These are phyloP conservation scores for Spatholobus suberectus DNA, from an alignment of 306 rosid species.

Conservation along the genomic window DNA sequence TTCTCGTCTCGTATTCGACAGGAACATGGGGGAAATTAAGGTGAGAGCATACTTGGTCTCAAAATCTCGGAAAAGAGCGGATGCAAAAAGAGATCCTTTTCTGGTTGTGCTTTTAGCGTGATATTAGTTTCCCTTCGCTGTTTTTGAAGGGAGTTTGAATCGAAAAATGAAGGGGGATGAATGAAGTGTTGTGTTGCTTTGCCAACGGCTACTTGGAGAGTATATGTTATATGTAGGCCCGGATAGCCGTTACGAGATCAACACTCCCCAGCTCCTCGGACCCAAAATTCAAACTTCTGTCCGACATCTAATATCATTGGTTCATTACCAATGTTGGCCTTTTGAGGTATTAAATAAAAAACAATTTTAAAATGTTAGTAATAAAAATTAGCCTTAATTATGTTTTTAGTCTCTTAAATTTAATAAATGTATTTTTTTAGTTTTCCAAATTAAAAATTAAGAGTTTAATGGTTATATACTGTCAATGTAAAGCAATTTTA, in stretches of 20 bases:
- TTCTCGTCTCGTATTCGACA: background rate
- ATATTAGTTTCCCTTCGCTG: too few relatives aligned
- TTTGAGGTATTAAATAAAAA: too few relatives aligned
- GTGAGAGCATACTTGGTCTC: conserved; percentile 30
- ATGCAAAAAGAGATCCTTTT: conserved; percentile 27
- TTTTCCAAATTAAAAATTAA: too few relatives aligned
- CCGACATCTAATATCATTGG: background rate
- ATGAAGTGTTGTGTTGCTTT: background rate
- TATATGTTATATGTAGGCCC: conserved; percentile 15
- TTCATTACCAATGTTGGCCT: too few relatives aligned
- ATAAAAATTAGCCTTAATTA: too few relatives aligned
- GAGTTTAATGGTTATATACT: too few relatives aligned
- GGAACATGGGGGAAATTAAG: background rate
- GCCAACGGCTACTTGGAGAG: conserved; percentile 47
- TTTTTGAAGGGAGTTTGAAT: conserved; percentile 35
- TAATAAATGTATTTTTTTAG: too few relatives aligned
- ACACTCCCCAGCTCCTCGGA: background rate
- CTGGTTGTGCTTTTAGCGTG: background rate
- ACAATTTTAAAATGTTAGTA: too few relatives aligned
- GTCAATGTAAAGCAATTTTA: too few relatives aligned
- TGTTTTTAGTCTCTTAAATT: too few relatives aligned
- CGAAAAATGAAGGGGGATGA: conserved; percentile 7
- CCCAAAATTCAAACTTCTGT: conserved; percentile 34
- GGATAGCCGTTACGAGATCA: conserved; percentile 46
- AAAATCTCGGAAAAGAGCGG: conserved; percentile 49